Evolutionary conservation across 495 filamentous ascomycete species (phyloP), one percentile per base, ranked within the genome.

Genomic region (Oleoguttula mirabilis): DNA sequence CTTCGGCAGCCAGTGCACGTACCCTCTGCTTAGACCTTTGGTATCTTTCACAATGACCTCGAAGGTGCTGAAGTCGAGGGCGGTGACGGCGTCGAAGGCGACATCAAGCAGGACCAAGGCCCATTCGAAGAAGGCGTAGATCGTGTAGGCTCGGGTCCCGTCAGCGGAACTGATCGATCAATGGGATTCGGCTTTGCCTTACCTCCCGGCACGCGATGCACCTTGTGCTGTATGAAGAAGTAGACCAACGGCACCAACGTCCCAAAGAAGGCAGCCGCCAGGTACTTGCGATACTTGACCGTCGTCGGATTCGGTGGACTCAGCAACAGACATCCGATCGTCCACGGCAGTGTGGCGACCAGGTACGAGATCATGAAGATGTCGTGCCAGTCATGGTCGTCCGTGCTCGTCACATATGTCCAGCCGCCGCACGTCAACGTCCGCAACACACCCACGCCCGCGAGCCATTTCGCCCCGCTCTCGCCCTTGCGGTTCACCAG

Each of bases 351-450:
- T 0, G 92, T 96, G 11, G 86, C 80, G 33, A 96, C 78, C 36
- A 99, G 64, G 60, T 99, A 99, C 21, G 85, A 93, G 53, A 99
- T 93, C 92, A 99, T 99, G 63, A 96, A 88, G 40, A 95, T 90
- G 60, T 99, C 92, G 57, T 99, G 92, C 87, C 86, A 95, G 60
- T 88, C 76, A 61, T 99, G 92, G 59, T 96, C 86, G 61, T 99
- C 92, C 8, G 92, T 96, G 28, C 88, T 95, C 16, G 92, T 99
- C 37, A 99, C 80, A 60, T 96, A 99, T 25, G 93, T 95, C 92
- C 92, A 99, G 27, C 92, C 92, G 39, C 88, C 92, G 55, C 92
- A 99, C 2, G 87, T 92, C 44, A 99, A 61, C 3, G 88, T 94
- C 48, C 92, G 75, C 55, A 94, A 82, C 33, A 95, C 27, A 36